A percentile compares a stretch with the other conserved stretches of the same genome.
These are phyloP conservation scores for Allium sativum DNA, from an alignment of 106 monocot genomes.

Conservation along the genomic window DNA sequence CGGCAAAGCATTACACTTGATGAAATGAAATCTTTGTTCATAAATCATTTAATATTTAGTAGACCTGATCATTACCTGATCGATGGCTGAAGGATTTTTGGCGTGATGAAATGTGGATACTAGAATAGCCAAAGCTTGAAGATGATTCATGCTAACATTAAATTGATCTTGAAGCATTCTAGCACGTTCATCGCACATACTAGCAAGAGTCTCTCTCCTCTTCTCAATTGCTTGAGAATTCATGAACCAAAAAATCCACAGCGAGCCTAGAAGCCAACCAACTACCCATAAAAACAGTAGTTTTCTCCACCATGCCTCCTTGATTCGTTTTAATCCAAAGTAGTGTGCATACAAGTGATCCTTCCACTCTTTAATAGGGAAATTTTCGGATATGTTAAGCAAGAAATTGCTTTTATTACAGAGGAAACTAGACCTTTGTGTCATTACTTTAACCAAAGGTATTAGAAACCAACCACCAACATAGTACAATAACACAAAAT, in stretches of 20 bases:
- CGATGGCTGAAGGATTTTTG: slow-evolving; percentile 81
- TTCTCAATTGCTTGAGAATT: slow-evolving; percentile 54
- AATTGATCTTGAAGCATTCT: slow-evolving; percentile 99
- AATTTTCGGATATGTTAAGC: slow-evolving; percentile 28
- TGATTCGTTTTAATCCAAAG: slow-evolving; percentile 56
- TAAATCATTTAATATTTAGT: not conserved
- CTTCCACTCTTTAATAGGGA: slow-evolving; percentile 36
- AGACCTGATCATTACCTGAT: slow-evolving; percentile 41
- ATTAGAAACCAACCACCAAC: slow-evolving; percentile 31
- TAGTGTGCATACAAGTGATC: slow-evolving; percentile 50
- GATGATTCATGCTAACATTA: slow-evolving; percentile 99
- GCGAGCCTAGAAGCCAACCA: slow-evolving; percentile 41
- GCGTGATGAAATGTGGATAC: slow-evolving; percentile 94
- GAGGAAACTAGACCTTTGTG: slow-evolving; percentile 36
- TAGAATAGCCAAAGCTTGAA: slow-evolving; percentile 81
- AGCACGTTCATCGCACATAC: slow-evolving; percentile 92
- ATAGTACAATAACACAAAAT: slow-evolving; percentile 18
- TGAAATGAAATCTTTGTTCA: not conserved
- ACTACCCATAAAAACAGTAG: slow-evolving; percentile 69
- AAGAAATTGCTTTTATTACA: slow-evolving; percentile 21
- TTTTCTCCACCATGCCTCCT: slow-evolving; percentile 80
- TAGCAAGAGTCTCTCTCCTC: slow-evolving; percentile 69
- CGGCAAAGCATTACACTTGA: too few relatives aligned
- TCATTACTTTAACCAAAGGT: slow-evolving; percentile 51
- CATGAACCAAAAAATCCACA: slow-evolving; percentile 83